These are phyloP conservation scores for Lignosus rhinocerotis DNA, from an alignment of 1,284 basidiomycete genomes.

Conservation along the genomic window DNA sequence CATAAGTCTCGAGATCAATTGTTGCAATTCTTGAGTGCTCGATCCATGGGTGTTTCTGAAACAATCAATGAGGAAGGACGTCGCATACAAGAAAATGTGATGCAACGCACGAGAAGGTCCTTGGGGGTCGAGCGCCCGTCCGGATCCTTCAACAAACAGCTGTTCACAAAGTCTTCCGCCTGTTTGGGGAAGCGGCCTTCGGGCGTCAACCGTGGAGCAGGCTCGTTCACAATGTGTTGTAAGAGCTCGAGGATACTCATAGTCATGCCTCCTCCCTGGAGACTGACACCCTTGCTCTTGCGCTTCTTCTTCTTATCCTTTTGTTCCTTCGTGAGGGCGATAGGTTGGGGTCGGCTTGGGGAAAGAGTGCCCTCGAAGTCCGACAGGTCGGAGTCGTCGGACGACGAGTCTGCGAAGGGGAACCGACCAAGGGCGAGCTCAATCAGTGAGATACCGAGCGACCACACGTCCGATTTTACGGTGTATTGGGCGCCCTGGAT, in stretches of 20 bases:
- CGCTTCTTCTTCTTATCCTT: constrained; percentile 50
- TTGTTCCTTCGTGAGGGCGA: constrained; percentile 41
- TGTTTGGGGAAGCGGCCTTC: constrained; percentile 69
- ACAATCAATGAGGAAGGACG: constrained; percentile 1
- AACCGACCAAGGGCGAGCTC: constrained; percentile 93
- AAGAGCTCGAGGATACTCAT: constrained; percentile 97
- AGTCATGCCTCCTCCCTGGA: constrained; percentile 89
- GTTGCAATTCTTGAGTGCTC: constrained; percentile 46
- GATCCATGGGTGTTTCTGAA: constrained; percentile 63
- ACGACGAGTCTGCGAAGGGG: constrained; percentile 78
- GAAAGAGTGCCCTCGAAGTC: constrained; percentile 73
- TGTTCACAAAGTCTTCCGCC: constrained; percentile 80
- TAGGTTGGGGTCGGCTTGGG: constrained; percentile 46
- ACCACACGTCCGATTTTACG: constrained; percentile 98
- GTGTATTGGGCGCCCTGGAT: constrained; percentile 98
- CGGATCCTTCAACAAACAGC: constrained; percentile 85
- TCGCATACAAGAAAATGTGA: neutral
- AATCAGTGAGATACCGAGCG: constrained; percentile 91
- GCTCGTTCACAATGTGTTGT: constrained; percentile 97
- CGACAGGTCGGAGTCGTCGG: constrained; percentile 66
- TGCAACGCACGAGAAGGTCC: constrained; percentile 67
- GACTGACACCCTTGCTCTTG: constrained; percentile 82
- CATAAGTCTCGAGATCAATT: constrained; percentile 66
- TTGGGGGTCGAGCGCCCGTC: constrained; percentile 76
- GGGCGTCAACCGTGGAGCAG: constrained; percentile 78